Base-by-base conservation (phyloP, 371 early-diverging fungal genomes). In the Lichtheimia corymbifera region DNA sequence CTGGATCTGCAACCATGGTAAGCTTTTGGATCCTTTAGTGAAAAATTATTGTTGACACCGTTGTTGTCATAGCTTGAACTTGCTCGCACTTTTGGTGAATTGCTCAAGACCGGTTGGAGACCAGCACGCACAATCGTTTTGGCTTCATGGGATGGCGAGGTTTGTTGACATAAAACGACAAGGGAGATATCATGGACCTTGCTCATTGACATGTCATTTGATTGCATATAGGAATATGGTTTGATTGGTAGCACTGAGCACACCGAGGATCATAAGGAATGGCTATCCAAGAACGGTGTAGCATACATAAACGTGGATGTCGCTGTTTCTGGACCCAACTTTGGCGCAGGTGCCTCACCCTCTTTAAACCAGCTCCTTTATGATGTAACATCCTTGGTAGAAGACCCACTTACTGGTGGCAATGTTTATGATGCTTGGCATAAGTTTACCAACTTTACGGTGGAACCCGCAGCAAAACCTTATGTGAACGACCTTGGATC, bases 1-100 rank as follows among this genome's bases (percentile, higher is more conserved):
- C 87, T 13, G 89, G 89, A 9, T 80, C 85, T 17, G 82, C 88
- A 5, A 69, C 77, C 30, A 63, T 89, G 78, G 77, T 80, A 77
- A 70, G 50, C 3, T 20, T 18, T 41, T 18, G 11, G 30, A n/a
- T 27, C 27, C 27, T 44, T 13, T n/a, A 1, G 43, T 3, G 42
- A 7, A 17, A 51, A 1, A 4, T 1, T 42, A 17, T 20, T 0
- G n/a, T 52, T 35, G 35, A 35, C 35, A 35, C 0, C 11, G 15
- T 11, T 51, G 20, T 5, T 35, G 15, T 20, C 13, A 40, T 42
- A 68, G 69, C 59, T 86, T 20, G 87, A 87, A 54, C 53, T 76
- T 7, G 86, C 72, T n/a, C 72, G 76, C 15, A 53, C 63, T 12
- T 64, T 87, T 49, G 84, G 87, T 11, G 65, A 74, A 59, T 69